phyloP scores from a whole-genome alignment of 2,329 filamentous ascomycete genomes.

The Penicillium oxalicum region DNA sequence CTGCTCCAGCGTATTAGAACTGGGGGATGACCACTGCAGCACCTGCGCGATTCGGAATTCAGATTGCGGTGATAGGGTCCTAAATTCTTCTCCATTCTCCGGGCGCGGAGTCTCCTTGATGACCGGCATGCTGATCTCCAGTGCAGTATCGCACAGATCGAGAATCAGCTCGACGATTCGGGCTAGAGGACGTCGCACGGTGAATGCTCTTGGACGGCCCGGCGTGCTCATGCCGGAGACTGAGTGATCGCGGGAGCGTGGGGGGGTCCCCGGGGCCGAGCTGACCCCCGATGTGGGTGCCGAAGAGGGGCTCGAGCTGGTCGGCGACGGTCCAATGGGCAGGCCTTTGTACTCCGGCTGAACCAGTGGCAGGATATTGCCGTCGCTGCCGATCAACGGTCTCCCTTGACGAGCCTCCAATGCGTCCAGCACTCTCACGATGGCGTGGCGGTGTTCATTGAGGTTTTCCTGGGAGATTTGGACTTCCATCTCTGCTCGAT shows the following conservation, averaged over 20 bases:
- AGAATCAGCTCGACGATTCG: conserved; percentile 92
- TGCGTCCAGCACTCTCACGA: conserved; percentile 91
- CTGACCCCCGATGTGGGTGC: conserved; percentile 65
- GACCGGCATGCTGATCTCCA: conserved; percentile 89
- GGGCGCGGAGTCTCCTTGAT: conserved; percentile 71
- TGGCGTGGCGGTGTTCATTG: conserved; percentile 85
- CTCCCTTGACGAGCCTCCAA: conserved; percentile 61
- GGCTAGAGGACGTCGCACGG: conserved; percentile 78
- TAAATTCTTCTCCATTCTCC: conserved; percentile 63
- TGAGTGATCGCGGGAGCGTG: conserved; percentile 64
- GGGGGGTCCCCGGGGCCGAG: conserved; percentile 59
- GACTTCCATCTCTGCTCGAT: conserved; percentile 94
- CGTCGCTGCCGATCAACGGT: conserved; percentile 25
- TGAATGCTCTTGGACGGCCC: conserved; percentile 77
- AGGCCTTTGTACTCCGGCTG: conserved; percentile 82
- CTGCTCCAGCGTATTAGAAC: conserved; percentile 83
- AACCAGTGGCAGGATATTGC: conserved; percentile 47
- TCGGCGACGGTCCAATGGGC: conserved; percentile 68
- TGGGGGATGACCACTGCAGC: conserved; percentile 92
- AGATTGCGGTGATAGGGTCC: conserved; percentile 91
- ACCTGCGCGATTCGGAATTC: conserved; percentile 93
- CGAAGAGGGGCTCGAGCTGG: conserved; percentile 63
- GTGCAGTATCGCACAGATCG: conserved; percentile 89
- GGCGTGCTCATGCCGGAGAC: conserved; percentile 59
- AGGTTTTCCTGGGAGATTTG: conserved; percentile 91